Evolutionary conservation across 768 basidiomycete genomes (phyloP), one percentile per base, ranked within the genome.

Genomic region (Suillus sp.): DNA sequence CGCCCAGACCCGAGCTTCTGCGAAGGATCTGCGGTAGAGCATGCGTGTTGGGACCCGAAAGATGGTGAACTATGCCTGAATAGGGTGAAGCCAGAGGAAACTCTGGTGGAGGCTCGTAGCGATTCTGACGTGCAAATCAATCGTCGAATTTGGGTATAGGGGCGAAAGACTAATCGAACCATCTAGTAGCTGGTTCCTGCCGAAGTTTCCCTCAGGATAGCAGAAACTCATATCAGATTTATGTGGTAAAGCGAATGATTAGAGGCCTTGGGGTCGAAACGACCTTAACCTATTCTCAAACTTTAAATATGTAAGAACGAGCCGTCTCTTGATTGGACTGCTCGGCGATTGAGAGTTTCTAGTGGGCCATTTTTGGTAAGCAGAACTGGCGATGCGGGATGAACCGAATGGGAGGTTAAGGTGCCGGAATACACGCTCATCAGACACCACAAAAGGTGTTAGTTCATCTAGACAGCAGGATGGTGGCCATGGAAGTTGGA

Each of bases 51-150:
- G 87, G 88, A 89, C 87, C 89, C 86, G 87, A 90, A 90, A 89
- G 87, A 90, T 90, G 88, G 88, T 91, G 88, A n/a, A n/a, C n/a
- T n/a, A n/a, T n/a, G n/a, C n/a, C n/a, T n/a, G n/a, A n/a, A n/a
- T n/a, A n/a, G n/a, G n/a, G n/a, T n/a, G n/a, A n/a, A n/a, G n/a
- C n/a, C n/a, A 92, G 90, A 89, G 91, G 89, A 92, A 92, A 92
- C 91, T 90, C 90, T 91, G 90, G 89, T 92, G 90, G 90, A 91
- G 88, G 90, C 88, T 90, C 86, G 87, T 89, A 92, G 91, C 89
- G 86, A 88, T 92, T 91, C 91, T 92, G 91, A 91, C 88, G 88
- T 92, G 91, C 91, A 92, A 92, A 92, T 92, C 89, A 87, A 91
- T 92, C 87, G 90, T 91, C 87, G 81, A 90, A 92, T 88, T 90